These are phyloP conservation scores for Lachancea kluyveri DNA, from an alignment of 805 yeast species.

Conservation along the genomic window DNA sequence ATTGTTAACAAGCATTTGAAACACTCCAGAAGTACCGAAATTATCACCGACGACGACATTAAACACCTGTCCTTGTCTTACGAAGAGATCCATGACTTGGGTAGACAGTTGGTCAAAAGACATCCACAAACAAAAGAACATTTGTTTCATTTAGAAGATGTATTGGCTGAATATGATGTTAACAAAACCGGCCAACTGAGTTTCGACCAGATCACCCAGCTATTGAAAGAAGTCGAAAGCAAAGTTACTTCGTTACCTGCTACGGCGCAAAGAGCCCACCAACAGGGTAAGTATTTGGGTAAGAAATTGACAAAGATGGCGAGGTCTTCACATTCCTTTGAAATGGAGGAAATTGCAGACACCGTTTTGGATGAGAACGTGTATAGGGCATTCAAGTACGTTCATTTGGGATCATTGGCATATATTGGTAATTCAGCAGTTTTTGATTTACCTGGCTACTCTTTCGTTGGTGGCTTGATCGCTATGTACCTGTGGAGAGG, in stretches of 20 bases:
- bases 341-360: conserved; percentile 46
- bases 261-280: conserved; percentile 68
- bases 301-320: conserved; percentile 51
- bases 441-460: conserved; percentile 55
- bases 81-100: conserved; percentile 43
- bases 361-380: conserved; percentile 37
- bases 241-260: conserved; percentile 66
- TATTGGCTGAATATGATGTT: conserved; percentile 47
- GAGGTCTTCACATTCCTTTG: conserved; percentile 37
- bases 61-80: conserved; percentile 42
- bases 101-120: conserved; percentile 41
- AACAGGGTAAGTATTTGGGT: conserved; percentile 63
- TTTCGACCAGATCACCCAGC: conserved; percentile 43
- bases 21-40: conserved; percentile 27
- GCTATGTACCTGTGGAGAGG: conserved; percentile 75
- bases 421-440: conserved; percentile 68
- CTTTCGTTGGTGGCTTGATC: conserved; percentile 57
- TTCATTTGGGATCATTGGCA: conserved; percentile 61
- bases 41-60: conserved; percentile 47
- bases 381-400: conserved; percentile 53
- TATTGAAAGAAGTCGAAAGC: conserved; percentile 51
- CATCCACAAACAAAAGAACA: conserved; percentile 58
- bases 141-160: conserved; percentile 41
- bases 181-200: conserved; percentile 44
- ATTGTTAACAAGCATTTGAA: conserved; percentile 38